A percentile compares a stretch with the other conserved stretches of the same genome.
Evolutionary conservation across 1,284 basidiomycete species (phyloP).

Genomic region (Ustilago nuda): DNA sequence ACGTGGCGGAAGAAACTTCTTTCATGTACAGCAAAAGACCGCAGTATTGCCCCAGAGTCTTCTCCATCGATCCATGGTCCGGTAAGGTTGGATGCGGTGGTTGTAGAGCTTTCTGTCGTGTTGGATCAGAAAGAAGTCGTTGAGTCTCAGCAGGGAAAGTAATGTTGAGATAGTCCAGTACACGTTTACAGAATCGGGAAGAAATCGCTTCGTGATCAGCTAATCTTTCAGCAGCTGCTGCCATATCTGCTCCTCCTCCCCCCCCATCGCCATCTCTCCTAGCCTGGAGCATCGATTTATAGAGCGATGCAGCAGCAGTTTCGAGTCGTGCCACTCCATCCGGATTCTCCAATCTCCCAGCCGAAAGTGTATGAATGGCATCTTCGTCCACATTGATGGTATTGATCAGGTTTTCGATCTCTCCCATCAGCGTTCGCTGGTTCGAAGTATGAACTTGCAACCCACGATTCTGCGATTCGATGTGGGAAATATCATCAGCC

Average conservation of each 20-base stretch:
- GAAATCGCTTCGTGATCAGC: conserved; percentile 89
- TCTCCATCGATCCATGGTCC: conserved; percentile 74
- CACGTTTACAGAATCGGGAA: conserved; percentile 87
- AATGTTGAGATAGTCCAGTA: conserved; percentile 88
- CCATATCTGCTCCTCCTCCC: conserved; percentile 74
- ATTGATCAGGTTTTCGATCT: conserved; percentile 74
- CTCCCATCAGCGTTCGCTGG: conserved; percentile 75
- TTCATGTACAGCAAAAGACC: conserved; percentile 92
- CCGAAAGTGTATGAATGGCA: conserved; percentile 80
- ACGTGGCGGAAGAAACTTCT: conserved; percentile 76
- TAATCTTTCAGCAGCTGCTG: conserved; percentile 84
- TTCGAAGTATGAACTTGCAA: conserved; percentile 98
- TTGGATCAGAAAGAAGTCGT: conserved; percentile 50
- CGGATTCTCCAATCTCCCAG: conserved; percentile 84
- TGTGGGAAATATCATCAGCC: conserved; percentile 86
- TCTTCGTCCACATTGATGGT: conserved; percentile 90
- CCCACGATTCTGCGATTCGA: conserved; percentile 95
- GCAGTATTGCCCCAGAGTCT: conserved; percentile 85
- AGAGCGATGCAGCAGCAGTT: conserved; percentile 85
- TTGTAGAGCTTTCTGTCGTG: conserved; percentile 38
- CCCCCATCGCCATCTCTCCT: conserved; percentile 79
- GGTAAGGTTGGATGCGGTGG: conserved; percentile 56
- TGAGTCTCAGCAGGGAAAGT: conserved; percentile 76
- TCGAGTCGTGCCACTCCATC: conserved; percentile 80
- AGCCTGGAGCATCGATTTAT: conserved; percentile 93